phyloP scores from a whole-genome alignment of 139 green algal species.

The Trebouxia sp. region DNA sequence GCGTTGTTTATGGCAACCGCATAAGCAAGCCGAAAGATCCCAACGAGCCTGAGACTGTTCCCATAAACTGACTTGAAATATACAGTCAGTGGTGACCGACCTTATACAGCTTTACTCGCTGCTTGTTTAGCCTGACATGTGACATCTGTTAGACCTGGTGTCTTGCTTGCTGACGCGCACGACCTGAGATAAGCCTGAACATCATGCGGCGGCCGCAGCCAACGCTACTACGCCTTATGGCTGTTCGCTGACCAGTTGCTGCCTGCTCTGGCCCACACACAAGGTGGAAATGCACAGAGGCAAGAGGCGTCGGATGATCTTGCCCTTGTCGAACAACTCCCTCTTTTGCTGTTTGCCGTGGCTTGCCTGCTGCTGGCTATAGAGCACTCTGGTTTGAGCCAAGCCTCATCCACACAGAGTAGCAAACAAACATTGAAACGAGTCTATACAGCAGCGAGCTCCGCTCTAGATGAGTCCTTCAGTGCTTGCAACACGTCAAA shows the following conservation, averaged over 20 bases:
- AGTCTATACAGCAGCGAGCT: not conserved
- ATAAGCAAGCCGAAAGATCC: too few species aligned
- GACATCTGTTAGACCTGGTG: too few species aligned
- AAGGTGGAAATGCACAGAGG: not conserved
- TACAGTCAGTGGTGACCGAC: too few species aligned
- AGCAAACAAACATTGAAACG: not conserved
- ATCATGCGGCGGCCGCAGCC: too few species aligned
- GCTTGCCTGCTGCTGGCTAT: slow-evolving; percentile 16
- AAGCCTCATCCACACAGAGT: not conserved
- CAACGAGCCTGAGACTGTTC: too few species aligned
- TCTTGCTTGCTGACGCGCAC: too few species aligned
- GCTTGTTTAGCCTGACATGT: too few species aligned
- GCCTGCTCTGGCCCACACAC: not conserved
- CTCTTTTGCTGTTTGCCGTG: slow-evolving; percentile 1
- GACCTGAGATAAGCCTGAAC: too few species aligned
- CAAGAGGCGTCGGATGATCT: not conserved
- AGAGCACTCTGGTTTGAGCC: not conserved
- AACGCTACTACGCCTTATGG: slow-evolving; percentile 12
- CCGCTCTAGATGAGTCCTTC: not conserved
- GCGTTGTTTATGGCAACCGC: too few species aligned
- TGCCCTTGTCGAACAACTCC: not conserved
- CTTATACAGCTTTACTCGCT: too few species aligned
- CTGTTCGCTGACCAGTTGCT: slow-evolving; percentile 13
- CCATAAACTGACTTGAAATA: too few species aligned
- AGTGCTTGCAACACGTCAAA: not conserved